Evolutionary conservation across 768 basidiomycete species (phyloP).

Genomic region (Holtermannia corniformis): DNA sequence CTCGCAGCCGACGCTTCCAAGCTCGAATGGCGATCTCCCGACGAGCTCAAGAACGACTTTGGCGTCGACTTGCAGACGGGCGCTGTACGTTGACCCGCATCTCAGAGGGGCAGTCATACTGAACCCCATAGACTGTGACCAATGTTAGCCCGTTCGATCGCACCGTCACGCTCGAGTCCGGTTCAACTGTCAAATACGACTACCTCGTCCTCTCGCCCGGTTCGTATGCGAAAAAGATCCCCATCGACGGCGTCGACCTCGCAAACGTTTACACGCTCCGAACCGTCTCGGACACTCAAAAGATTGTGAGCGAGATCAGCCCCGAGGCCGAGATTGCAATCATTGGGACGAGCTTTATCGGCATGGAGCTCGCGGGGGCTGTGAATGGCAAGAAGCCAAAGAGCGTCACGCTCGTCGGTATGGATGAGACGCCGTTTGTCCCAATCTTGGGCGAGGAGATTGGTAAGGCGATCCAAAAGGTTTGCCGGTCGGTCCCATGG

Average conservation of each 20-base stretch:
- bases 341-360: constrained; percentile 83
- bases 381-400: constrained; percentile 59
- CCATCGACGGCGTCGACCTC: constrained; percentile 63
- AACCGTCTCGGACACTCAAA: constrained; percentile 59
- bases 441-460: constrained; percentile 69
- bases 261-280: constrained; percentile 71
- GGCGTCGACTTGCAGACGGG: constrained; percentile 37
- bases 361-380: constrained; percentile 73
- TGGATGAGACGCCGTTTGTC: constrained; percentile 72
- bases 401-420: constrained; percentile 73
- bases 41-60: constrained; percentile 60
- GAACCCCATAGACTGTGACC: constrained; percentile 53
- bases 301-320: constrained; percentile 43
- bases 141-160: constrained; percentile 57
- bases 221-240: constrained; percentile 60
- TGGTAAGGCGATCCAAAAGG: constrained; percentile 68
- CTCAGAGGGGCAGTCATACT: constrained; percentile 59
- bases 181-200: constrained; percentile 58
- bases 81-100: constrained; percentile 36
- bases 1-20: constrained; percentile 69
- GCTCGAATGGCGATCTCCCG: constrained; percentile 60
- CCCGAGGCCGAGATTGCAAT: constrained; percentile 72
- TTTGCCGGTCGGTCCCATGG: constrained; percentile 27
- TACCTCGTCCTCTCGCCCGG: constrained; percentile 73
- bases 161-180: constrained; percentile 56